phyloP scores from a whole-genome alignment of 805 yeast species.

The Saccharomycopsis babjevae region DNA sequence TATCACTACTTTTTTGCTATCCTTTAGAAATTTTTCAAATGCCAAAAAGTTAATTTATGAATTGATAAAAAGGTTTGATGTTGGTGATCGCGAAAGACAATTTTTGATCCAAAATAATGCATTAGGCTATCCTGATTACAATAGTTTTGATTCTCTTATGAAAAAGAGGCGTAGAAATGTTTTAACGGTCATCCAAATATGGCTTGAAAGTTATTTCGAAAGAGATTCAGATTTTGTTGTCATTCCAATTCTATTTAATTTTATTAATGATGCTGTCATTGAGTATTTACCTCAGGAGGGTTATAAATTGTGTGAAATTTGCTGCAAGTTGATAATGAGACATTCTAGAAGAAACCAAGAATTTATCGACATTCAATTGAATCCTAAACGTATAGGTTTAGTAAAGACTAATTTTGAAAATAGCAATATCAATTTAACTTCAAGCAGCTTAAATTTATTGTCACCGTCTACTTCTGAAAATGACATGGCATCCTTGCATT shows the following conservation, averaged over 20 bases:
- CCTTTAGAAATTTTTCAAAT: conserved; percentile 61
- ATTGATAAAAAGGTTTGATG: conserved; percentile 55
- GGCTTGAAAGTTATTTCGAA: conserved; percentile 92
- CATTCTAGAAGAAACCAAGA: conserved; percentile 25
- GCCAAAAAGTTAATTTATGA: conserved; percentile 60
- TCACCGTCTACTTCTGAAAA: conserved; percentile 28
- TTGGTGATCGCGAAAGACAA: conserved; percentile 25
- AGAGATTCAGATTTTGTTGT: conserved; percentile 46
- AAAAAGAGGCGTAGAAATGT: conserved; percentile 59
- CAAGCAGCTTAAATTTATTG: conserved; percentile 33
- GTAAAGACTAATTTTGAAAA: conserved; percentile 23
- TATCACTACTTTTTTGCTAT: conserved; percentile 63
- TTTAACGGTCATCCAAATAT: conserved; percentile 58
- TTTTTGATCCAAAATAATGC: conserved; percentile 10
- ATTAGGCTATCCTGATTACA: conserved; percentile 5
- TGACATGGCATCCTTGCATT: conserved; percentile 29
- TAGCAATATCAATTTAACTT: conserved; percentile 34
- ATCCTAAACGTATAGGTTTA: conserved; percentile 15
- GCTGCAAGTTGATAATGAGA: conserved; percentile 47
- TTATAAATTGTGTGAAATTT: conserved; percentile 47
- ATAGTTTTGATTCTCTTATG: conserved; percentile 30
- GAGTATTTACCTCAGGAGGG: conserved; percentile 54
- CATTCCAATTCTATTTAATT: conserved; percentile 62
- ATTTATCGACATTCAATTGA: conserved; percentile 10
- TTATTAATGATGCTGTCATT: conserved; percentile 71